A percentile compares a stretch with the other conserved stretches of the same genome.
Evolutionary conservation across 202 grass and related monocot species (phyloP).

Genomic region (Zizania palustris): DNA sequence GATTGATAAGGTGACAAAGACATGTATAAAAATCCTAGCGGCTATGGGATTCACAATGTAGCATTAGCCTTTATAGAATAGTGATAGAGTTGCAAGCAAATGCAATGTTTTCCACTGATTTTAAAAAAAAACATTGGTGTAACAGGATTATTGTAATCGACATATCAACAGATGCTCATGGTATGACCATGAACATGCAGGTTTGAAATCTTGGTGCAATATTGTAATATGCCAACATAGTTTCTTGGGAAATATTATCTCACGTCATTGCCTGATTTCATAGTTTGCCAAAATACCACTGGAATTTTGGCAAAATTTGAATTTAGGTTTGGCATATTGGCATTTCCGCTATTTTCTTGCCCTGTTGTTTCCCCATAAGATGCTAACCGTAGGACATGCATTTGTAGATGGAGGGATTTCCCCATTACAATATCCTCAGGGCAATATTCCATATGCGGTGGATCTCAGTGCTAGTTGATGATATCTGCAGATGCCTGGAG

Average conservation of each 20-base stretch:
- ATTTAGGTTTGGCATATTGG: not conserved
- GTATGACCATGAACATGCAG: not conserved
- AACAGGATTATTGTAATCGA: constrained; percentile 1
- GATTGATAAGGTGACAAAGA: constrained; percentile 25
- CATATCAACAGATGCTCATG: not conserved
- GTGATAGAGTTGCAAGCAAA: constrained; percentile 16
- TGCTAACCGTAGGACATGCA: not conserved
- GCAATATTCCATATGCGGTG: not conserved
- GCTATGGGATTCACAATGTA: constrained; percentile 15
- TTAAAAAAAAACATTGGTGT: constrained; percentile 1
- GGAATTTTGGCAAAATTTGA: not conserved
- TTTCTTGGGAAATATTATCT: not conserved
- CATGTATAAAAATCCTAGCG: not conserved
- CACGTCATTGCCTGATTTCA: not conserved
- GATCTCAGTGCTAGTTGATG: not conserved
- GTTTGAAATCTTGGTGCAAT: not conserved
- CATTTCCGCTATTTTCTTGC: not conserved
- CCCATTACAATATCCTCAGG: not conserved
- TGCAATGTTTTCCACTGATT: not conserved
- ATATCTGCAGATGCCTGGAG: not conserved
- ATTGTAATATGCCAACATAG: not conserved
- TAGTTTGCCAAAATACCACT: not conserved
- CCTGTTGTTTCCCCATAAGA: not conserved
- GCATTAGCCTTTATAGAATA: constrained; percentile 32
- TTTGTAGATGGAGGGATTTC: not conserved